Evolutionary conservation across 2,329 filamentous ascomycete genomes (phyloP), one percentile per base, ranked within the genome.

Genomic region (Colletotrichum tabaci): DNA sequence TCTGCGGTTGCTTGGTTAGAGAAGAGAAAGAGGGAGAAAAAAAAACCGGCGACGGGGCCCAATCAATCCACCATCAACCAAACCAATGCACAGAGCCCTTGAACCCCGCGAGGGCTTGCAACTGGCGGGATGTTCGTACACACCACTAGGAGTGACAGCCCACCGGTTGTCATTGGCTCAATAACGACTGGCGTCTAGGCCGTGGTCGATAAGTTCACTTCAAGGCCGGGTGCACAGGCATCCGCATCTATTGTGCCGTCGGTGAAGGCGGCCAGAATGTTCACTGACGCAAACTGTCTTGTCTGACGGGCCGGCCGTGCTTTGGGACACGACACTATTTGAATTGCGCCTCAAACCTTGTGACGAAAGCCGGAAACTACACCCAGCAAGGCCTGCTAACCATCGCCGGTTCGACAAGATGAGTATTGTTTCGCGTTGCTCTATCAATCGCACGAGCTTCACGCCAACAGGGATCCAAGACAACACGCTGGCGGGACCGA

Each of bases 371-470:
- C 47, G 26, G 38, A 30, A 16, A 30, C 55, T 38, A 50, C 23
- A 38, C 42, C 46, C 30, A 35, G 30, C 8, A 26, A 26, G n/a
- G 61, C 44, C 61, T 47, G 16, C 10, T 55, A 53, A 40, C 21
- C 67, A 49, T 35, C 55, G 35, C 47, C 40, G 44, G 58, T 58
- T 53, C 52, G 64, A 16, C 52, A 63, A 68, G 46, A 72, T 71
- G 46, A 66, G 58, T 47, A 60, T 72, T 52, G 46, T 68, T 63
- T 60, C 60, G 26, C 70, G 70, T 70, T 66, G 66, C 70, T 70
- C 58, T 61, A 72, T 70, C 70, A 71, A 72, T 71, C 68, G 68
- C 65, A 71, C 66, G 61, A 72, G 61, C 70, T 61, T 70, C 42
- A 61, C 61, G 15, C 49, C 70, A 70, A 40, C 60, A 40, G 44